These are phyloP conservation scores for Stereum hirsutum DNA, from an alignment of 1,284 basidiomycete species.

Conservation along the genomic window DNA sequence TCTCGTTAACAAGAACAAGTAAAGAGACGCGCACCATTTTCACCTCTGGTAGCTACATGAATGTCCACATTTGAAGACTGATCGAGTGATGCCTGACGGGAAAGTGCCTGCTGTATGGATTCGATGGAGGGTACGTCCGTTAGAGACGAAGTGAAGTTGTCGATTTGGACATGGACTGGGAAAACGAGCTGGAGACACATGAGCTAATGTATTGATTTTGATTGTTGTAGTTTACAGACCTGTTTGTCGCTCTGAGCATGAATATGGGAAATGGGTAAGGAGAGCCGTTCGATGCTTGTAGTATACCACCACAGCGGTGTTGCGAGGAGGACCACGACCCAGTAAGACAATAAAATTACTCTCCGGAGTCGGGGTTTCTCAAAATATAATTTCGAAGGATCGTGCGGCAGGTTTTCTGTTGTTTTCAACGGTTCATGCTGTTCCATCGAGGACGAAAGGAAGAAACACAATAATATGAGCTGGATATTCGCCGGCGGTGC, in stretches of 20 bases:
- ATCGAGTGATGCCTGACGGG: too few relatives aligned
- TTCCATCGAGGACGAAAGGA: background rate
- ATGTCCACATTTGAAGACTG: slow-evolving; percentile 7
- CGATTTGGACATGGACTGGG: slow-evolving; percentile 43
- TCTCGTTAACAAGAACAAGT: slow-evolving; percentile 2
- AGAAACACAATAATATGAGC: background rate
- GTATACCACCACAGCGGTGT: slow-evolving; percentile 85
- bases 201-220: slow-evolving; percentile 1
- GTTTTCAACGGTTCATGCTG: background rate
- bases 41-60: slow-evolving; percentile 3
- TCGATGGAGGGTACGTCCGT: too few relatives aligned
- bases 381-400: slow-evolving; percentile 35
- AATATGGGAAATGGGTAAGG: slow-evolving; percentile 62
- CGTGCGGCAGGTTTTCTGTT: slow-evolving; percentile 2
- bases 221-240: slow-evolving; percentile 11
- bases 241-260: slow-evolving; percentile 34
- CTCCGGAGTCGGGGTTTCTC: slow-evolving; percentile 28
- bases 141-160: slow-evolving; percentile 17
- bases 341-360: slow-evolving; percentile 64
- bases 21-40: slow-evolving; percentile 1
- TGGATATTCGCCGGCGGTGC: too few relatives aligned
- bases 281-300: slow-evolving; percentile 76
- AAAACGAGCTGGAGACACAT: slow-evolving; percentile 31
- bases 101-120: too few relatives aligned
- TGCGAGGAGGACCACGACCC: slow-evolving; percentile 62